Evolutionary conservation across 352 stramenopile species (phyloP), one percentile per base, ranked within the genome.

Genomic region (Globisporangium middletonii): DNA sequence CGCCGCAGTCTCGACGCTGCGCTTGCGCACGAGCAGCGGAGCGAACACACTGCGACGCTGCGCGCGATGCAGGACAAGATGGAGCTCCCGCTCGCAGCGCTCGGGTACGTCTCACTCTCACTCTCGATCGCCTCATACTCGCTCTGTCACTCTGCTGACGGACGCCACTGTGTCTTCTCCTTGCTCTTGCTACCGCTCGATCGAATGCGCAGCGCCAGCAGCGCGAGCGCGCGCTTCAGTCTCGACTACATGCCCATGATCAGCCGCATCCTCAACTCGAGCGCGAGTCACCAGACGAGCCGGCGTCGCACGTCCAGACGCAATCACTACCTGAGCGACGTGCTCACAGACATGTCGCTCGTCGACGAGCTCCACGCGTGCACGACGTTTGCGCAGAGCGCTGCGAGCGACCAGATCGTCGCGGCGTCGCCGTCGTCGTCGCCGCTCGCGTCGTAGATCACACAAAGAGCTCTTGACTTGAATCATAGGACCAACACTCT

Each of bases 161-260:
- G 33, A 38, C 33, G 33, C 33, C 33, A 38, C 33, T 7, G 33
- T 38, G 33, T 38, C 33, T 1, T 38, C 30, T 35, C 30, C 27
- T 38, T 3, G 11, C 47, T 7, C 47, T 16, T 19, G 16, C 23
- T 23, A 23, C 23, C 23, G 1, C 16, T 9, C 4, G 30, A 7
- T 41, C 8, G 13, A 15, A 7, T 18, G 16, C 6, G 11, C 30
- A 54, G 49, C 16, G 69, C 69, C 19, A 64, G 66, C 30, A 63
- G 64, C 41, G 68, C 68, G 30, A 75, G 73, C 53, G 28, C 64
- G 11, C 65, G 64, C 38, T 86, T 88, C 57, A 64, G 64, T 8
- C 59, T 86, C 38, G 83, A 93, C 65, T 89, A 88, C 64, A 68
- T 91, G 62, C 80, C 83, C 13, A 79, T 89, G 73, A 55, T 93